phyloP scores from a whole-genome alignment of 2,329 filamentous ascomycete genomes.

The Chaetomium globosum region DNA sequence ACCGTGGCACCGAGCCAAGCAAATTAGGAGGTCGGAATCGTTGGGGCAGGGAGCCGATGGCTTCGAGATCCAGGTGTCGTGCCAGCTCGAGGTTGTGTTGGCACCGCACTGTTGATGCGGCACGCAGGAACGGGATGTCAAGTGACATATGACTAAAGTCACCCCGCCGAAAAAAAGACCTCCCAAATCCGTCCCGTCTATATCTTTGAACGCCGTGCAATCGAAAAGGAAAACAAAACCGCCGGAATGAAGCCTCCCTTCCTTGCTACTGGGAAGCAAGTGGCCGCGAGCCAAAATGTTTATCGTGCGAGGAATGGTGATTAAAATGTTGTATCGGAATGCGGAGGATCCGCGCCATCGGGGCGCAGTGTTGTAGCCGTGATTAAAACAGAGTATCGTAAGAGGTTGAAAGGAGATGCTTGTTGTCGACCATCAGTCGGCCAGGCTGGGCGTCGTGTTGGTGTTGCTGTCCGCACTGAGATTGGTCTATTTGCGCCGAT shows the following conservation, averaged over 20 bases:
- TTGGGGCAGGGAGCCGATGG: slow-evolving; percentile 11
- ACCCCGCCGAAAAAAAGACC: slow-evolving; percentile 22
- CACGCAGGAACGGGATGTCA: slow-evolving; percentile 22
- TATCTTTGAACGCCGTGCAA: slow-evolving; percentile 35
- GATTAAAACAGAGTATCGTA: slow-evolving; percentile 35
- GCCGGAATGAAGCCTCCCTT: slow-evolving; percentile 30
- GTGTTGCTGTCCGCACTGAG: slow-evolving; percentile 18
- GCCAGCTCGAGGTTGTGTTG: slow-evolving; percentile 20
- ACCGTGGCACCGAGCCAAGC: neutral
- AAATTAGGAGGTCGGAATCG: slow-evolving; percentile 26
- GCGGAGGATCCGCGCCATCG: slow-evolving; percentile 20
- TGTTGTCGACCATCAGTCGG: slow-evolving; percentile 5
- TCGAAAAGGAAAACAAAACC: slow-evolving; percentile 29
- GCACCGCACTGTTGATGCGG: slow-evolving; percentile 26
- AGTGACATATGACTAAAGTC: slow-evolving; percentile 25
- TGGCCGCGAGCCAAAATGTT: slow-evolving; percentile 40
- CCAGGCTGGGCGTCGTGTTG: neutral
- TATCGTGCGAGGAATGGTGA: slow-evolving; percentile 40
- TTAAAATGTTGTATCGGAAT: slow-evolving; percentile 44
- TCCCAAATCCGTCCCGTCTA: slow-evolving; percentile 31
- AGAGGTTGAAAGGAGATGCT: slow-evolving; percentile 1
- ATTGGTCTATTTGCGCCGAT: slow-evolving; percentile 23
- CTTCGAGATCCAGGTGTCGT: slow-evolving; percentile 14
- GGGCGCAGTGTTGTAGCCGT: slow-evolving; percentile 28
- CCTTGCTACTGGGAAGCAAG: slow-evolving; percentile 39